Evolutionary conservation across 352 stramenopile species (phyloP).

Genomic region (Pythium oligandrum): DNA sequence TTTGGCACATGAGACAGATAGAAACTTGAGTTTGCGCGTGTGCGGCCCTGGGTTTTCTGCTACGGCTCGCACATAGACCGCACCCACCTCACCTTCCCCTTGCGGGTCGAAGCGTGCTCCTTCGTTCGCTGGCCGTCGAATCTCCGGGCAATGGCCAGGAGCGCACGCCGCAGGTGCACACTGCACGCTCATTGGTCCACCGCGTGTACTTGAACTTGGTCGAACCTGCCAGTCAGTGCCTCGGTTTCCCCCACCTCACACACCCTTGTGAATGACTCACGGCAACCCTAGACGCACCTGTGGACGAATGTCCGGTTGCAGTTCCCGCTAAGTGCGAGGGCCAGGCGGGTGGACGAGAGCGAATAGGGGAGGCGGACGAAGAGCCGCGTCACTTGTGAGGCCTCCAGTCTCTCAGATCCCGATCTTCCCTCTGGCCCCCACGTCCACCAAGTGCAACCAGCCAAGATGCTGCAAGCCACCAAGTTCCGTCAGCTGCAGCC

Average conservation of each 20-base stretch:
- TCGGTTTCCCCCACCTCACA: slow-evolving; percentile 11
- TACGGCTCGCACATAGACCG: slow-evolving; percentile 16
- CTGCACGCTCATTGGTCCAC: slow-evolving; percentile 15
- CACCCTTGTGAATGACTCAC: slow-evolving; percentile 3
- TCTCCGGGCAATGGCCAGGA: background rate
- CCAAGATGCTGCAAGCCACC: slow-evolving; percentile 55
- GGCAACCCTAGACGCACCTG: slow-evolving; percentile 16
- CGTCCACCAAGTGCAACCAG: background rate
- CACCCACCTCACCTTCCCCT: slow-evolving; percentile 2
- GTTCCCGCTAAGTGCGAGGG: slow-evolving; percentile 20
- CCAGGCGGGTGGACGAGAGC: slow-evolving; percentile 18
- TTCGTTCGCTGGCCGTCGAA: slow-evolving; percentile 12
- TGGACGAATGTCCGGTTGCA: slow-evolving; percentile 26
- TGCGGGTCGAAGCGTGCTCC: slow-evolving; percentile 1
- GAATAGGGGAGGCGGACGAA: slow-evolving; percentile 23
- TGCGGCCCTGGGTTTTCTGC: background rate
- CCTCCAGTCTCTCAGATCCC: slow-evolving; percentile 16
- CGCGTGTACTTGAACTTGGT: slow-evolving; percentile 18
- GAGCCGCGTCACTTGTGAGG: slow-evolving; percentile 10
- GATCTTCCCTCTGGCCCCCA: slow-evolving; percentile 13
- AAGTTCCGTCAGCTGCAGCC: slow-evolving; percentile 52
- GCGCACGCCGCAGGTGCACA: slow-evolving; percentile 1
- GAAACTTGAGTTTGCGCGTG: slow-evolving; percentile 22
- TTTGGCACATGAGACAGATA: slow-evolving; percentile 18
- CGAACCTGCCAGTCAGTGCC: slow-evolving; percentile 13